phyloP scores from a whole-genome alignment of 2,329 filamentous ascomycete genomes.

The Cytospora chrysosperma region DNA sequence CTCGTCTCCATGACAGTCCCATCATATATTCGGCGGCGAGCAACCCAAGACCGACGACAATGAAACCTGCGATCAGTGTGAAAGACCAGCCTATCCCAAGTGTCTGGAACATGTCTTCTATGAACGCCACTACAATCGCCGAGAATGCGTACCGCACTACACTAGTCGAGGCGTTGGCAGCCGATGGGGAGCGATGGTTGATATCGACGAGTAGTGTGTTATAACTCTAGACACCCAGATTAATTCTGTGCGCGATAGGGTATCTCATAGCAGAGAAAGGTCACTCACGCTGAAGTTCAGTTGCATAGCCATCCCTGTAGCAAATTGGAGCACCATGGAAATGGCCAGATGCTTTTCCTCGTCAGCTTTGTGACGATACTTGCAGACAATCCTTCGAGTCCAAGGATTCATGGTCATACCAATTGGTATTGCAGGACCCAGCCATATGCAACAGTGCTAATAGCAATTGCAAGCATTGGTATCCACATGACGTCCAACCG shows the following conservation, averaged over 20 bases:
- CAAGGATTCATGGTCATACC: not conserved
- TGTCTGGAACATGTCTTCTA: not conserved
- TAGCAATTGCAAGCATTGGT: not conserved
- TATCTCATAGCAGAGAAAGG: too few relatives aligned
- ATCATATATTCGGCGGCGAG: not conserved
- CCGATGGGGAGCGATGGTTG: not conserved
- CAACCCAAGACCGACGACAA: not conserved
- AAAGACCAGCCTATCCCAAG: not conserved
- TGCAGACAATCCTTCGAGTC: not conserved
- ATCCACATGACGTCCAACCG: slow-evolving; percentile 34
- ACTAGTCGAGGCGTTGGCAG: not conserved
- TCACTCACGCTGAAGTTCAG: not conserved
- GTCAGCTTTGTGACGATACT: too few relatives aligned
- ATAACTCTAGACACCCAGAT: not conserved
- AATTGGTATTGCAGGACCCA: not conserved
- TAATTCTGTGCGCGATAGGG: too few relatives aligned
- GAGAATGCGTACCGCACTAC: not conserved
- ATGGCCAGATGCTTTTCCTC: not conserved
- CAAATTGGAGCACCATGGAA: not conserved
- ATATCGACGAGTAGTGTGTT: not conserved
- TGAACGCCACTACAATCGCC: not conserved
- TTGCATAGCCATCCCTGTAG: not conserved
- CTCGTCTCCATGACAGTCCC: not conserved
- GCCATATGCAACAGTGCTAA: not conserved
- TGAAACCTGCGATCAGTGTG: not conserved